Evolutionary conservation across 2,329 filamentous ascomycete genomes (phyloP), one percentile per base, ranked within the genome.

Genomic region (Colletotrichum neosansevieriae): DNA sequence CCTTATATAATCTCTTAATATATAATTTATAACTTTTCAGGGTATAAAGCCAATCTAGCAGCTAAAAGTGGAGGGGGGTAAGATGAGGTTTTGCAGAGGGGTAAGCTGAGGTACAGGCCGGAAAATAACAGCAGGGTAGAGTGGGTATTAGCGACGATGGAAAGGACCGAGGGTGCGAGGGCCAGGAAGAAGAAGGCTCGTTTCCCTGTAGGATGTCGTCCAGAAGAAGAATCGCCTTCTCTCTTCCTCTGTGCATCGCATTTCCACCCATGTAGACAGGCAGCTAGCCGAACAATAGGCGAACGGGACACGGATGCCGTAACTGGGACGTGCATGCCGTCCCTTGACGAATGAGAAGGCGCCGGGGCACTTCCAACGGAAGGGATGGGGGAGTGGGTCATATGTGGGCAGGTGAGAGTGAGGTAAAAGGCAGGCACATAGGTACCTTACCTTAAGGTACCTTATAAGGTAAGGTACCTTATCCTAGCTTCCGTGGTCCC

Each of bases 231-330:
- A 7, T 29, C 29, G 29, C 29, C 29, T 6, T 5, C 24, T 5
- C 4, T 53, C n/a, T 13, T 58, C 24, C 40, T 45, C 6, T 19
- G 42, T 21, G 49, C 15, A 6, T 64, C 34, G 15, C 24, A 7
- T 29, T 7, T 29, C 29, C 29, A 32, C 56, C 63, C 63, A 61
- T 21, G 47, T 21, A 49, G 36, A 42, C 7, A 58, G 42, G 61
- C 40, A 65, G 34, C 36, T 58, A 65, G 47, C 65, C 65, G 65
- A 59, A 56, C 13, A 17, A 32, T 49, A 68, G 65, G 65, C 61
- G 61, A 68, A n/a, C 65, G 61, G 65, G 54, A 65, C 29, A 32
- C 29, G 36, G 40, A 38, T 65, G 54, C 61, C 65, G 65, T 11
- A 13, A 44, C 38, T 45, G 24, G 11, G 13, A 10, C 34, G 12